Base-by-base conservation (phyloP, 106 monocot species). In the Dendrobium nobile region DNA sequence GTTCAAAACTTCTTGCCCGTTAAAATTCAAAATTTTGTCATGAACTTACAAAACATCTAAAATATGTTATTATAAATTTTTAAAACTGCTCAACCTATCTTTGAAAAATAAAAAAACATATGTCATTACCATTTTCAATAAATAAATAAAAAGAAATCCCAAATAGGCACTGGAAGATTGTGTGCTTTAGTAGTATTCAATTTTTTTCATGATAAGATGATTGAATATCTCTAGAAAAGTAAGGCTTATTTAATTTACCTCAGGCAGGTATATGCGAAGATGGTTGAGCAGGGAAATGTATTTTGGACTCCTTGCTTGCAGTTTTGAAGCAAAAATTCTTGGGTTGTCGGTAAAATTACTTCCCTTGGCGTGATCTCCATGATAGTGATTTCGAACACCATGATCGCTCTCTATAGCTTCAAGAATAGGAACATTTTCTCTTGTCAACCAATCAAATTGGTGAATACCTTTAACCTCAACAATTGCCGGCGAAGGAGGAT, bases 371-470 rank as follows among this genome's bases (percentile, higher is more conserved):
- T 87, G 88, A 76, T 94, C 81, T 19, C 93, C 96, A 87, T 92
- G 96, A 75, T 96, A 96, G 75, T 96, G 93, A 79, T 85, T 87
- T 85, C 87, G 84, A 45, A 94, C 88, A 41, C 79, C 91, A 84
- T 85, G 81, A 55, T 92, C 89, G 82, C 77, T 90, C 78, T 93
- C 93, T 84, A 96, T 86, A 80, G 93, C 93, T 64, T 94, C 96
- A 73, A 96, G 87, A 79, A 96, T 84, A 54, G 93, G 96, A 3
- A 96, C 87, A 85, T 93, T 96, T 82, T 96, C 93, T 82, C 91
- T 90, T 28, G 96, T 96, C 84, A 96, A 85, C 96, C 96, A 96
- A 24, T 90, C 93, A 82, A 91, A 93, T 79, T 96, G 96, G 73
- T 96, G 91, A 75, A 96, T 91, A 55, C 93, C 81, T 81, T 94